Conservation (phyloP, 176 grass and related monocot species). For the maize (Zea mays) region DNA sequence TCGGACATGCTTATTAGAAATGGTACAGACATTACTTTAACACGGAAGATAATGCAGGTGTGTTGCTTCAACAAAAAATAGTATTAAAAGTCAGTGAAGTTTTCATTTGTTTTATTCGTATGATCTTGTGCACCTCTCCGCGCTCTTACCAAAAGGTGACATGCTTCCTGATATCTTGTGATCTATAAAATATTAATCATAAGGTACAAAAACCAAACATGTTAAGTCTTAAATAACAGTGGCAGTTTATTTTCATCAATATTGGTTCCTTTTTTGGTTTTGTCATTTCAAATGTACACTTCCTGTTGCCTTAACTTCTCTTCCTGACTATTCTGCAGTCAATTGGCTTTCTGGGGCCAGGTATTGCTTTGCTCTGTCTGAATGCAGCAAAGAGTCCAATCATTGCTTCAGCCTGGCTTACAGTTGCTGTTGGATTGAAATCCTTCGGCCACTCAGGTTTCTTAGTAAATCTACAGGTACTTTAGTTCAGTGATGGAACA, state of each 20-base stretch:
- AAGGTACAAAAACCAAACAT: constrained; percentile 27
- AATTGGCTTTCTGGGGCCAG: constrained; percentile 92
- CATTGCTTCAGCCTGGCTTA: constrained; percentile 87
- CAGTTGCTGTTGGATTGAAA: constrained; percentile 80
- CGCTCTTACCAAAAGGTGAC: constrained; percentile 18
- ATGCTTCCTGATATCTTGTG: background rate
- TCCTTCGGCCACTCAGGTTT: constrained; percentile 98
- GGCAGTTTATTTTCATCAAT: no score
- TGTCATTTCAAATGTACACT: background rate
- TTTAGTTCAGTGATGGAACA: constrained; percentile 17
- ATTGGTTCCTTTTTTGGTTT: no score
- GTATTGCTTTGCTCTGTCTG: constrained; percentile 76
- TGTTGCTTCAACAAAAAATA: constrained; percentile 31
- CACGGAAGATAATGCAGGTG: constrained; percentile 99
- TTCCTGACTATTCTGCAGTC: constrained; percentile 50
- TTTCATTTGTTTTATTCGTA: background rate
- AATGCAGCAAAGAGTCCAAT: constrained; percentile 77
- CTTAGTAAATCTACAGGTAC: constrained; percentile 90
- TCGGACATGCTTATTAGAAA: constrained; percentile 79
- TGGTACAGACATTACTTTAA: constrained; percentile 72
- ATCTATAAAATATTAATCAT: constrained; percentile 17
- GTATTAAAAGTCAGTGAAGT: background rate
- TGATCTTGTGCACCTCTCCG: background rate
- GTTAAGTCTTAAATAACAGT: background rate
- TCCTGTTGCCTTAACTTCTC: background rate